phyloP scores from a whole-genome alignment of 2,329 filamentous ascomycete genomes.

The Sclerotinia minor region DNA sequence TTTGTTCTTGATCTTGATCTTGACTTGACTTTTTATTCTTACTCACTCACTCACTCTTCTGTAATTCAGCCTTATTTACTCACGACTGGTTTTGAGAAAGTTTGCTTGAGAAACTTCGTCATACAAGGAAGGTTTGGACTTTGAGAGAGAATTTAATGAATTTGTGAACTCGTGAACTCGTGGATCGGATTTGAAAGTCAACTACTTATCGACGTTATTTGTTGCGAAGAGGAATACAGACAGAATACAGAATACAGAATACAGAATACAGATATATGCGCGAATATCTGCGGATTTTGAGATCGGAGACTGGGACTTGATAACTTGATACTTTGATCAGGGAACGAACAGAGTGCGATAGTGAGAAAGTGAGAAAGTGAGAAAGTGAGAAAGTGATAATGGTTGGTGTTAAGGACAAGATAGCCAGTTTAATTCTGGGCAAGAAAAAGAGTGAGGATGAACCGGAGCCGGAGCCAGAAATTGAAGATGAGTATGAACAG shows the following conservation, averaged over 20 bases:
- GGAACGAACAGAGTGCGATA: neutral
- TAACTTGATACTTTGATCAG: neutral
- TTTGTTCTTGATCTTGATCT: neutral
- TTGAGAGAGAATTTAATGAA: neutral
- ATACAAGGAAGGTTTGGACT: constrained; percentile 8
- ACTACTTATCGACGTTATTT: neutral
- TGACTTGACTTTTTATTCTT: constrained; percentile 8
- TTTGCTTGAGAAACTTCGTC: neutral
- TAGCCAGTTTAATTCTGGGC: constrained; percentile 4
- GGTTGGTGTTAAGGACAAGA: constrained; percentile 18
- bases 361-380: neutral
- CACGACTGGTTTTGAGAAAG: neutral
- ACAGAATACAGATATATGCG: neutral
- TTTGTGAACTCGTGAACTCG: neutral
- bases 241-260: too few relatives aligned
- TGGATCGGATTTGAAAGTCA: neutral
- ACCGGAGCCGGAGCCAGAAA: neutral
- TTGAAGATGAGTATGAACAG: constrained; percentile 6
- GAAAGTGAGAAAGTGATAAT: neutral
- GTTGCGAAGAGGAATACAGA: neutral
- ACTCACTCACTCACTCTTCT: constrained; percentile 4
- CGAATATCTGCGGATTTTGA: neutral
- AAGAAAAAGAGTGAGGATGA: constrained; percentile 17
- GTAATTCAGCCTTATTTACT: constrained; percentile 11
- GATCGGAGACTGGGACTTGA: neutral